Evolutionary conservation across 306 rosid genomes (phyloP).

Genomic region (Cicer bijugum): DNA sequence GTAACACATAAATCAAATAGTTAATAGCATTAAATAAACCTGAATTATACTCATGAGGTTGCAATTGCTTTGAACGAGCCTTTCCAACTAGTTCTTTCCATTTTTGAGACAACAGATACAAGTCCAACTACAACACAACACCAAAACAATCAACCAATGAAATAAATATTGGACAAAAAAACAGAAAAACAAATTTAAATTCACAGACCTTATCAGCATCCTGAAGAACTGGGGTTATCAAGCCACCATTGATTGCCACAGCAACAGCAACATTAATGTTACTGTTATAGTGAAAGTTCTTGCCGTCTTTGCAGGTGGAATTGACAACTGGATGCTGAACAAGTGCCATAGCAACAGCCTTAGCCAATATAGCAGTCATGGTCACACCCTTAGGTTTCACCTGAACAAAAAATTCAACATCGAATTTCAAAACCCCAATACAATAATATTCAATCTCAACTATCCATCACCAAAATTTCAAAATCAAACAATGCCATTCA

Average conservation of each 20-base stretch:
- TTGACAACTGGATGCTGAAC: constrained; percentile 84
- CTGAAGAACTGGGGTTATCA: constrained; percentile 90
- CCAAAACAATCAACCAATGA: constrained; percentile 44
- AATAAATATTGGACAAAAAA: neutral
- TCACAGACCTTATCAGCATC: constrained; percentile 82
- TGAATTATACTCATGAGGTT: constrained; percentile 87
- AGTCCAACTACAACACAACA: constrained; percentile 70
- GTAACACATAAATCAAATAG: neutral
- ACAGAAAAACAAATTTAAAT: neutral
- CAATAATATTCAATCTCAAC: neutral
- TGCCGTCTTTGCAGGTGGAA: constrained; percentile 80
- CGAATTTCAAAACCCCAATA: neutral
- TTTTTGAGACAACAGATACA: constrained; percentile 80
- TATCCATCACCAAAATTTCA: neutral
- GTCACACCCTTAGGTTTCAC: constrained; percentile 95
- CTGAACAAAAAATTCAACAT: constrained; percentile 47
- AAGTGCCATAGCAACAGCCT: constrained; percentile 85
- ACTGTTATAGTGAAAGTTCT: constrained; percentile 66
- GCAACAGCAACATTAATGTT: constrained; percentile 81
- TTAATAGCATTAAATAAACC: constrained; percentile 49
- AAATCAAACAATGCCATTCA: neutral
- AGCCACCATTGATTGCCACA: constrained; percentile 82
- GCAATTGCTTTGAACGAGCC: constrained; percentile 90
- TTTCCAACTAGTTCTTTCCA: constrained; percentile 92
- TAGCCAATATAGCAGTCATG: constrained; percentile 88